phyloP scores from a whole-genome alignment of 257 asterid genomes.

The Ophiorrhiza pumila region DNA sequence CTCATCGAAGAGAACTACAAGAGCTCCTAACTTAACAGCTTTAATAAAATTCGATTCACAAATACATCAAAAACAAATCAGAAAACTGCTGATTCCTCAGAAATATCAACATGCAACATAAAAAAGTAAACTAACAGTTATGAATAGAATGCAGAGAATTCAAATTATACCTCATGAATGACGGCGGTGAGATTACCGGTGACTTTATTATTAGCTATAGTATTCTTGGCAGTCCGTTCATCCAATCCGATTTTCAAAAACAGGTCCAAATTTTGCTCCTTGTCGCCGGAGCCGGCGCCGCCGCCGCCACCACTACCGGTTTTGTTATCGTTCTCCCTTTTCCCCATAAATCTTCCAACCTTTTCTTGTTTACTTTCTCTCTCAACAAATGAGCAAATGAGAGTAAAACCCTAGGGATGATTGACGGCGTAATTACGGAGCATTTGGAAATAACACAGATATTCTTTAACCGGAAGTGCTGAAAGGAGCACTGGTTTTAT shows the following conservation, averaged over 20 bases:
- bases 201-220: slow-evolving; percentile 43
- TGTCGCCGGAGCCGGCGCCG: no score
- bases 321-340: slow-evolving; percentile 1
- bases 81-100: neutral
- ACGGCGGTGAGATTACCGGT: slow-evolving; percentile 41
- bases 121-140: neutral
- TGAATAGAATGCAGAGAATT: neutral
- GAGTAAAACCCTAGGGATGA: slow-evolving; percentile 16
- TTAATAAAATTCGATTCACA: neutral
- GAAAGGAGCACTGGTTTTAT: no score
- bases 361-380: slow-evolving; percentile 3
- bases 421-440: neutral
- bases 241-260: slow-evolving; percentile 45
- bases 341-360: slow-evolving; percentile 22
- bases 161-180: slow-evolving; percentile 39
- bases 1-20: neutral
- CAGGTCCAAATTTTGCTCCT: slow-evolving; percentile 26
- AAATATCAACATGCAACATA: neutral
- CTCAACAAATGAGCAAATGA: neutral
- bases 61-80: neutral
- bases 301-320: slow-evolving; percentile 15
- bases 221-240: slow-evolving; percentile 45
- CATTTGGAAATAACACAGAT: neutral
- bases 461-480: neutral
- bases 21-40: neutral